Conservation (phyloP, 208 protist species). For the Leishmania turanica region DNA sequence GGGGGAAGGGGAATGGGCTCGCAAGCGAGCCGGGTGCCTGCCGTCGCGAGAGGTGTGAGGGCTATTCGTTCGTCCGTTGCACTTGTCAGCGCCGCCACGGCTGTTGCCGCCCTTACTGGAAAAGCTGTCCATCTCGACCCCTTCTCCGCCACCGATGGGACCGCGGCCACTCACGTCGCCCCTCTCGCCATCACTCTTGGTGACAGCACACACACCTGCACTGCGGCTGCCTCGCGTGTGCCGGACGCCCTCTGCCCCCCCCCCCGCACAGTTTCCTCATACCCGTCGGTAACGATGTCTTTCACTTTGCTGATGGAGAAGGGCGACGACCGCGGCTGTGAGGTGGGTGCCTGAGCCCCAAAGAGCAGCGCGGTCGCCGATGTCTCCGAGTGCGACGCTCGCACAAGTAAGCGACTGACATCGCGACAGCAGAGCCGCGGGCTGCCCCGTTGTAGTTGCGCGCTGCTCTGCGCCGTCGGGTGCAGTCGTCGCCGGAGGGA, state of each 20-base stretch:
- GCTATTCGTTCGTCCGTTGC: background rate
- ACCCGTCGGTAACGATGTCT: background rate
- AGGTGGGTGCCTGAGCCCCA: background rate
- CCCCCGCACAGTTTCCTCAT: background rate
- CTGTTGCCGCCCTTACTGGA: background rate
- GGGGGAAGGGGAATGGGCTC: too few species aligned
- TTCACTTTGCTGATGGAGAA: background rate
- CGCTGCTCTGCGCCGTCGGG: too few species aligned
- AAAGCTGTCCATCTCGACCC: background rate
- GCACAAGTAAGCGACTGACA: too few species aligned
- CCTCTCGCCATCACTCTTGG: background rate
- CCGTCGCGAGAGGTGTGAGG: background rate
- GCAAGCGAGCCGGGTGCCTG: background rate
- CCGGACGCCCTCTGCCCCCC: background rate
- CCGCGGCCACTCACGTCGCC: background rate
- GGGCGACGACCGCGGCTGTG: background rate
- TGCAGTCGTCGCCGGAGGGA: background rate
- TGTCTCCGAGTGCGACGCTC: background rate
- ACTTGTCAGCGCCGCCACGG: background rate
- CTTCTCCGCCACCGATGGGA: background rate
- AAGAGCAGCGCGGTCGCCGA: background rate
- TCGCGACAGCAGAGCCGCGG: too few species aligned
- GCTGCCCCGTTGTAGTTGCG: too few species aligned
- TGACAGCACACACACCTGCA: background rate
- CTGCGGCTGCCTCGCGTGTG: background rate